phyloP scores from a whole-genome alignment of 2,329 filamentous ascomycete species.

The Verticillium longisporum region DNA sequence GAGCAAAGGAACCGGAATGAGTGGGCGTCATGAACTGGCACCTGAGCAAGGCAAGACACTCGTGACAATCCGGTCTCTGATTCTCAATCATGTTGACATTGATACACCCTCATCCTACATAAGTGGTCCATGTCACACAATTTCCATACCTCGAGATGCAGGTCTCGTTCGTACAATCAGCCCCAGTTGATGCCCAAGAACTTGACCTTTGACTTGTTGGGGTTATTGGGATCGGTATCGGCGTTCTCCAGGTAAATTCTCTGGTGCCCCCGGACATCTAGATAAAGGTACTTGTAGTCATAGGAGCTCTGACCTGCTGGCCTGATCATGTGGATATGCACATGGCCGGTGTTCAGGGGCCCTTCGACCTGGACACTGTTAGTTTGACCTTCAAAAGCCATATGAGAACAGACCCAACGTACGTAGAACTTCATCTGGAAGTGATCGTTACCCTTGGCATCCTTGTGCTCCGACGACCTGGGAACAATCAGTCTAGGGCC shows the following conservation, averaged over 20 bases:
- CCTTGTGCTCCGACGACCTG: conserved; percentile 61
- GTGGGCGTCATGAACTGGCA: too few species aligned
- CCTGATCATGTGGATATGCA: conserved; percentile 72
- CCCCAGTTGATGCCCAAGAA: conserved; percentile 59
- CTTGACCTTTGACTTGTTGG: conserved; percentile 38
- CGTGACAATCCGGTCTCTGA: too few species aligned
- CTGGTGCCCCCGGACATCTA: conserved; percentile 70
- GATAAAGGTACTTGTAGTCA: conserved; percentile 70
- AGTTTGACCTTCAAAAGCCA: background rate
- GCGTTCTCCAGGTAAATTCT: conserved; percentile 61
- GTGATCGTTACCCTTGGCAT: conserved; percentile 71
- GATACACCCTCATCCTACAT: background rate
- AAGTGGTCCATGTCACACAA: background rate
- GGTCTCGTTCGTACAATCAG: conserved; percentile 13
- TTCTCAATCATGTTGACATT: background rate
- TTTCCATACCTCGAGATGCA: background rate
- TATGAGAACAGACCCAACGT: conserved; percentile 18
- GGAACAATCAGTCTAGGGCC: conserved; percentile 17
- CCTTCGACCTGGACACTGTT: conserved; percentile 59
- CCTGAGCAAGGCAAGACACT: too few species aligned
- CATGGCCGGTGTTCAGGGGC: conserved; percentile 64
- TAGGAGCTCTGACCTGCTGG: conserved; percentile 57
- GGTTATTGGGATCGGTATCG: conserved; percentile 30
- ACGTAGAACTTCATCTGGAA: conserved; percentile 81
- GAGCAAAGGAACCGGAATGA: too few species aligned